phyloP scores from a whole-genome alignment of 305 asterid genomes.

The Fraxinus greggii region DNA sequence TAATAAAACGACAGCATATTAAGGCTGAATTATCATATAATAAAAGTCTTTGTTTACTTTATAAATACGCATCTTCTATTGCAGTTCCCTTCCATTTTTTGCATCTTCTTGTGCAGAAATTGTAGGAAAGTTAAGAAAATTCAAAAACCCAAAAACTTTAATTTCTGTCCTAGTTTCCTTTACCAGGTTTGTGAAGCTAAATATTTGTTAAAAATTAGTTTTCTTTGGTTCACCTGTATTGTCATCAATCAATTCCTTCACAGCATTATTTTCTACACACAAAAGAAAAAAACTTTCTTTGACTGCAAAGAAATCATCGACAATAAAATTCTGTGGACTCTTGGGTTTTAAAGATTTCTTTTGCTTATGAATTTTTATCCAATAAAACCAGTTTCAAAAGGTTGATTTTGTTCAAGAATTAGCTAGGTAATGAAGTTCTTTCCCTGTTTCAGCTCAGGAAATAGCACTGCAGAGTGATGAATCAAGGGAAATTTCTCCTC shows the following conservation, averaged over 20 bases:
- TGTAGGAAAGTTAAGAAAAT: constrained; percentile 25
- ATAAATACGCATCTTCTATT: constrained; percentile 42
- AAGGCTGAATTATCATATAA: constrained; percentile 15
- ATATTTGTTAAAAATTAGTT: constrained; percentile 5
- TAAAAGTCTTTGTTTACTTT: not conserved
- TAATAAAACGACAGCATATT: constrained; percentile 14
- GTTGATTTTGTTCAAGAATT: not conserved
- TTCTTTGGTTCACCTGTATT: constrained; percentile 10
- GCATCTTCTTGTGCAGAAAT: constrained; percentile 34
- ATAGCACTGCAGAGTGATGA: constrained; percentile 62
- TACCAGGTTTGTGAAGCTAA: constrained; percentile 31
- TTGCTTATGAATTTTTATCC: constrained; percentile 7
- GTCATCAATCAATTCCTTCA: constrained; percentile 10
- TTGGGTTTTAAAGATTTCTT: not conserved
- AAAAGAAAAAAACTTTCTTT: not conserved
- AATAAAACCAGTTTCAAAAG: not conserved
- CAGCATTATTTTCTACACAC: not conserved
- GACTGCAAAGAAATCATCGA: not conserved
- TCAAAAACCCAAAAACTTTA: constrained; percentile 22
- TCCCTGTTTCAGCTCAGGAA: constrained; percentile 21
- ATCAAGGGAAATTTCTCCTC: constrained; percentile 62
- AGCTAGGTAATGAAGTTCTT: not conserved
- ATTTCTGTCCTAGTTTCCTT: constrained; percentile 24
- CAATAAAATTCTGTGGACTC: not conserved
- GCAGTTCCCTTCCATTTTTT: constrained; percentile 47